phyloP scores from a whole-genome alignment of 2,329 filamentous ascomycete genomes.

The Capronia americana region DNA sequence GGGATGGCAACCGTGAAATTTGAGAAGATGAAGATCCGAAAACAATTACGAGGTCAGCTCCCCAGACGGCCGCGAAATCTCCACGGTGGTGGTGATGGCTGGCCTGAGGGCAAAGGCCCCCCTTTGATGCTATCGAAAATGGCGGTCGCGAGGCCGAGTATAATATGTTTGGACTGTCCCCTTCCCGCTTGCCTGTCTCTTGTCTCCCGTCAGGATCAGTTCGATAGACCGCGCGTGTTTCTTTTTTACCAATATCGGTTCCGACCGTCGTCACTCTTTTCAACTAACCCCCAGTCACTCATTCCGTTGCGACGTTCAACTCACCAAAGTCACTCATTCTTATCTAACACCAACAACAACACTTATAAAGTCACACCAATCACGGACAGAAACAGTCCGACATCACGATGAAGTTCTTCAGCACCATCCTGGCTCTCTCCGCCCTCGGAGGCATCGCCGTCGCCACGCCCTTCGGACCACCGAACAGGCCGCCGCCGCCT shows the following conservation, averaged over 20 bases:
- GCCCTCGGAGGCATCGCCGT: slow-evolving; percentile 10
- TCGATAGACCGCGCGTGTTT: slow-evolving; percentile 9
- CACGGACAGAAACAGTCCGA: too few relatives aligned
- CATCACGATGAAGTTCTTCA: slow-evolving; percentile 16
- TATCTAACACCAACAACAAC: not conserved
- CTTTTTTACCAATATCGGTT: not conserved
- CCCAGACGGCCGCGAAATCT: not conserved
- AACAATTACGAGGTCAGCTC: not conserved
- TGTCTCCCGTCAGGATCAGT: not conserved
- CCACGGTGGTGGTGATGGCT: not conserved
- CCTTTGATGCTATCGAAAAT: not conserved
- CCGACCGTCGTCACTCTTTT: slow-evolving; percentile 8
- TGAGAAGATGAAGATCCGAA: not conserved
- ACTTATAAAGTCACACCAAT: too few relatives aligned
- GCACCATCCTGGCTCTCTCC: slow-evolving; percentile 11
- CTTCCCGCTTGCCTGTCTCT: not conserved
- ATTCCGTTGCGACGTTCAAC: not conserved
- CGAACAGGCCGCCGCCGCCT: not conserved
- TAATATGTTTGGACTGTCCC: not conserved
- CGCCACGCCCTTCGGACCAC: slow-evolving; percentile 8
- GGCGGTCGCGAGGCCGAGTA: not conserved
- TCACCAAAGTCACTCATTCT: slow-evolving; percentile 18
- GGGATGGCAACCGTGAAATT: not conserved
- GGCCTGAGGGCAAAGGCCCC: not conserved
- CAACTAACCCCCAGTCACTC: slow-evolving; percentile 9